A percentile compares a stretch with the other conserved stretches of the same genome.
Conservation (phyloP, 495 filamentous ascomycete species). For the Jackrogersella multiformis region DNA sequence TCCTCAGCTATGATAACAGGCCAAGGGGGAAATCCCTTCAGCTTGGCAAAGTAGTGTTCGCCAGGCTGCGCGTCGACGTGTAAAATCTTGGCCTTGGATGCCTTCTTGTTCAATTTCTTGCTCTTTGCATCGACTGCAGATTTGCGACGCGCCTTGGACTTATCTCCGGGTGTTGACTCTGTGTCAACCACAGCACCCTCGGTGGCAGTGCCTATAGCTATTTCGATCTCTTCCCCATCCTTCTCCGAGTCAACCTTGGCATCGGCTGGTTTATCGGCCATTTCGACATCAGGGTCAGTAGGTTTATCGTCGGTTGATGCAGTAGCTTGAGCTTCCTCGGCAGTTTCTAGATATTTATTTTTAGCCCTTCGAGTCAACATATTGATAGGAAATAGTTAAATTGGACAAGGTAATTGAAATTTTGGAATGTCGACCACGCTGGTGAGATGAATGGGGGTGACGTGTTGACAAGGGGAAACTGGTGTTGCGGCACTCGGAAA, state of each 20-base stretch:
- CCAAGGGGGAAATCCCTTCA: conserved; percentile 92
- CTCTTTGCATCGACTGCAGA: conserved; percentile 73
- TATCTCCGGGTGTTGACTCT: conserved; percentile 48
- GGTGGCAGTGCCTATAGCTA: conserved; percentile 34
- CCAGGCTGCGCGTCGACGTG: conserved; percentile 84
- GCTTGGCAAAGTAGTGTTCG: conserved; percentile 83
- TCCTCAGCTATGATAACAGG: conserved; percentile 91
- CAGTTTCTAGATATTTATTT: conserved; percentile 10
- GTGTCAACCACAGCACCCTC: conserved; percentile 34
- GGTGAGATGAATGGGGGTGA: conserved; percentile 2
- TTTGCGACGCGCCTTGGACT: conserved; percentile 67
- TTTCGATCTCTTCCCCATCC: conserved; percentile 34
- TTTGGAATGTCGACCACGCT: background rate
- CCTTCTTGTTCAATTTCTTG: conserved; percentile 87
- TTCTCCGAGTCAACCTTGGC: conserved; percentile 42
- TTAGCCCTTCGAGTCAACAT: conserved; percentile 11
- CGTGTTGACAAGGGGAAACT: conserved; percentile 23
- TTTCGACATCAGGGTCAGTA: conserved; percentile 48
- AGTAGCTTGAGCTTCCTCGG: conserved; percentile 26
- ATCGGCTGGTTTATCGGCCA: conserved; percentile 36
- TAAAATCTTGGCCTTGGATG: conserved; percentile 72
- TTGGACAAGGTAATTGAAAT: conserved; percentile 14
- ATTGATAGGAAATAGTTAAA: background rate
- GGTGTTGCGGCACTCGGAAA: conserved; percentile 16
- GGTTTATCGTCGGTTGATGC: conserved; percentile 30